Evolutionary conservation across 768 basidiomycete species (phyloP), one percentile per base, ranked within the genome.

Genomic region (Mycena kentingensis): DNA sequence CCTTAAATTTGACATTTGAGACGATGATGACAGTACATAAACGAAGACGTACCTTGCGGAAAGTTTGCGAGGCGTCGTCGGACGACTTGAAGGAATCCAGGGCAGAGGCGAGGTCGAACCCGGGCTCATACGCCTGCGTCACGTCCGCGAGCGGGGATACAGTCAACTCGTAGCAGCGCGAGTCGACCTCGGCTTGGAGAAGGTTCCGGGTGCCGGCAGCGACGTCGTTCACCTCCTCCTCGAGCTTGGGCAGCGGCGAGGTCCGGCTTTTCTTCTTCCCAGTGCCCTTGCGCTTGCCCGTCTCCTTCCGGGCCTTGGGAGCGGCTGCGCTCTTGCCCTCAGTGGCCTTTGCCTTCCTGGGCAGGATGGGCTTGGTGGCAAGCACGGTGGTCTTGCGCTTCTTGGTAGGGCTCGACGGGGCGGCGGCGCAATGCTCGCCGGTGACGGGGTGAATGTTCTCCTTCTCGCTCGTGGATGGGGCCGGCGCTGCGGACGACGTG

Each of bases 381-480:
- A 87, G 80, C 0, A 78, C 80, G 39, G 67, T 69, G 0, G 81
- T 84, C 66, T 87, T 87, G 54, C 86, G 79, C 65, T 88, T 88
- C 72, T 87, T 88, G 6, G 67, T 66, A 25, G 70, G 65, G 16
- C 70, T 67, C 49, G 55, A 63, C 5, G 58, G 60, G 15, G 71
- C 62, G 16, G 75, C 63, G 29, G 73, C 78, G 3, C 83, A 68
- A 31, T 80, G 82, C 53, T 80, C 77, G 5, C 89, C 89, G 3
- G 89, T 90, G 60, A 85, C 57, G 38, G 89, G 89, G 66, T 90
- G 78, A 37, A 84, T 73, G 65, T 91, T 91, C 71, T 91, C 89
- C 76, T 91, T 91, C 73, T 90, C 87, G 34, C 73, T 61, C 31
- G 75, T 68, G 44, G 51, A 60, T 10, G 70, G 67, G 22, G 69